Base-by-base conservation (phyloP, 2,329 filamentous ascomycete genomes). In the Ophiostoma fasciatum region DNA sequence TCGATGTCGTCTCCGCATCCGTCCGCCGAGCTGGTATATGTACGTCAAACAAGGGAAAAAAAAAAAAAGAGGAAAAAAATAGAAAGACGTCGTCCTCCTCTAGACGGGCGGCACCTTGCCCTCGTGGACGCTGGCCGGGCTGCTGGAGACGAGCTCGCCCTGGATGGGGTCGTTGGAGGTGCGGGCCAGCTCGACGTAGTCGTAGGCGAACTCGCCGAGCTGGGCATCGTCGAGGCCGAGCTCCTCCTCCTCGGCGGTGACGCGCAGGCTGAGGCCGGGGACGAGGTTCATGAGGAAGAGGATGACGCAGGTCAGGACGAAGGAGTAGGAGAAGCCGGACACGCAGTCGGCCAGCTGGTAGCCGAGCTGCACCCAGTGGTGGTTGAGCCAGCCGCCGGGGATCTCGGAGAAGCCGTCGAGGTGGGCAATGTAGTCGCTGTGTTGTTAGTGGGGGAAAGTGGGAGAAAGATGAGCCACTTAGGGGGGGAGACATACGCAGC, bases 161-260 rank as follows among this genome's bases (percentile, higher is more conserved):
- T 38, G 33, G 29, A 38, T 38, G 33, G 32, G 37, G 29, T 39
- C 35, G 7, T 37, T 15, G 15, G 36, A 31, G 7, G 37, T 37
- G 66, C 82, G 68, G 19, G 46, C 78, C 45, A 90, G 64, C 64
- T 92, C 84, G 45, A 93, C 82, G 49, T 92, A 93, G 57, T 93
- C 85, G 55, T 93, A 93, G n/a, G 83, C 85, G 54, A 90, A 93
- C 61, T 93, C 85, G 54, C 85, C 85, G 50, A 93, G 82, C 58
- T 94, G 84, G 18, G 81, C 77, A 49, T 93, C 85, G 49, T 93
- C 84, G 41, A 92, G 85, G 46, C 84, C 84, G 28, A 84, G 63
- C 35, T 85, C 75, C 57, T 93, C 84, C 26, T 82, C 79, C 44
- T 90, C 79, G 47, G 83, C 78, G 12, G 62, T 67, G 0, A 76